Evolutionary conservation across 2,329 filamentous ascomycete genomes (phyloP).

Genomic region (Alternaria ventricosa): DNA sequence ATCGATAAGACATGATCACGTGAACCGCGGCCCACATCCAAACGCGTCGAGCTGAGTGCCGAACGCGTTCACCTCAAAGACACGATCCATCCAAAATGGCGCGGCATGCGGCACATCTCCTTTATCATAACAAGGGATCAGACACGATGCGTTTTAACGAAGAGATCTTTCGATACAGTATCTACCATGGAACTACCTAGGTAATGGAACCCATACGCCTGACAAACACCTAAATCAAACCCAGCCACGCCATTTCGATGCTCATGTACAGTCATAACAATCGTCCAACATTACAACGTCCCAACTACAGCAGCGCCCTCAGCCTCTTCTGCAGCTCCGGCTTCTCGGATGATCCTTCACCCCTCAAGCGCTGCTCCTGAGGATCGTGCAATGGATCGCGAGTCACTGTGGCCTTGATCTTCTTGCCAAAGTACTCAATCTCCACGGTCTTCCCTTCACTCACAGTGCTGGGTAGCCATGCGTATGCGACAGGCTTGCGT

Average conservation of each 20-base stretch:
- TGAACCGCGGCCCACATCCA: background rate
- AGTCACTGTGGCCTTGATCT: slow-evolving; percentile 61
- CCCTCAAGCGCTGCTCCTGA: slow-evolving; percentile 46
- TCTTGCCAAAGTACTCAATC: slow-evolving; percentile 67
- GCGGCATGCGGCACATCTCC: background rate
- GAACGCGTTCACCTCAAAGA: background rate
- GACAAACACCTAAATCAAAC: background rate
- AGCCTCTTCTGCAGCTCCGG: slow-evolving; percentile 30
- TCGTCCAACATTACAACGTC: slow-evolving; percentile 16
- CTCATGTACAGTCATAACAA: slow-evolving; percentile 15
- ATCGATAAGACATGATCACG: background rate
- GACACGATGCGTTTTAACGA: background rate
- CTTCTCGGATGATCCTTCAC: slow-evolving; percentile 24
- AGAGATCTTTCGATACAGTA: background rate
- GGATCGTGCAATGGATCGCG: slow-evolving; percentile 59
- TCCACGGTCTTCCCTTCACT: slow-evolving; percentile 60
- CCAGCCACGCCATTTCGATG: slow-evolving; percentile 7
- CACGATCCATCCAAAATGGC: background rate
- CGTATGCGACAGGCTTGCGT: slow-evolving; percentile 65
- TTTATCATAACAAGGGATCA: background rate
- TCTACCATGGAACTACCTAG: background rate
- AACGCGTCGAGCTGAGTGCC: background rate
- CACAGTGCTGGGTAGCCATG: slow-evolving; percentile 60
- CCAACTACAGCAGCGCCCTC: slow-evolving; percentile 27
- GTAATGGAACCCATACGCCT: background rate